Percentiles rank a stretch among this genome's conserved stretches.
Conservation (phyloP, 495 filamentous ascomycete genomes). For the Penicillium egyptiacum region DNA sequence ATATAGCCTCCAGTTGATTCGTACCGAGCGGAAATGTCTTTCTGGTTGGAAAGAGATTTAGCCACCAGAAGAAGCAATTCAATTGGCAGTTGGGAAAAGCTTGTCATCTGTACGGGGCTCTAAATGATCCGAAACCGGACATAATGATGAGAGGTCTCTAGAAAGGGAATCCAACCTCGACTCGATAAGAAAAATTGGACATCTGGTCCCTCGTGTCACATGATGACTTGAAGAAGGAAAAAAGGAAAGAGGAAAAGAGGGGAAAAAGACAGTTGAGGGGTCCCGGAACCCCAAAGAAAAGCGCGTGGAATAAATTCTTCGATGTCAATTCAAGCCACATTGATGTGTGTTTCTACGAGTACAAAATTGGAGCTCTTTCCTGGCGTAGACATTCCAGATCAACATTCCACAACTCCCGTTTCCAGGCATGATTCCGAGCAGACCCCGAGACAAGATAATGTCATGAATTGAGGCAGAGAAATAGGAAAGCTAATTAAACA, state of each 20-base stretch:
- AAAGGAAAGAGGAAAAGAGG: neutral
- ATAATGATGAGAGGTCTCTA: too few relatives aligned
- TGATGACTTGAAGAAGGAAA: neutral
- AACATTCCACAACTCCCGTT: conserved; percentile 4
- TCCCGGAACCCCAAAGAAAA: neutral
- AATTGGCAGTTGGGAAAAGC: too few relatives aligned
- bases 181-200: neutral
- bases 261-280: neutral
- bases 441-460: neutral
- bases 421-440: neutral
- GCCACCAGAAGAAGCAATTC: too few relatives aligned
- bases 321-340: neutral
- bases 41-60: too few relatives aligned
- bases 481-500: neutral
- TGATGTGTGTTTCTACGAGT: neutral
- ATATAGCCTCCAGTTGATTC: too few relatives aligned
- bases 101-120: too few relatives aligned
- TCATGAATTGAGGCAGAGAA: neutral
- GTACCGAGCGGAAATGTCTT: too few relatives aligned
- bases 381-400: conserved; percentile 3
- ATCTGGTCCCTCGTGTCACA: neutral
- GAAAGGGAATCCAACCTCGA: too few relatives aligned
- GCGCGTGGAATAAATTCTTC: neutral
- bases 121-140: too few relatives aligned
- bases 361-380: too few relatives aligned